Percentiles rank a stretch among this genome's conserved stretches.
Evolutionary conservation across 805 yeast genomes (phyloP).

Genomic region (Zygosaccharomyces pseudorouxii): DNA sequence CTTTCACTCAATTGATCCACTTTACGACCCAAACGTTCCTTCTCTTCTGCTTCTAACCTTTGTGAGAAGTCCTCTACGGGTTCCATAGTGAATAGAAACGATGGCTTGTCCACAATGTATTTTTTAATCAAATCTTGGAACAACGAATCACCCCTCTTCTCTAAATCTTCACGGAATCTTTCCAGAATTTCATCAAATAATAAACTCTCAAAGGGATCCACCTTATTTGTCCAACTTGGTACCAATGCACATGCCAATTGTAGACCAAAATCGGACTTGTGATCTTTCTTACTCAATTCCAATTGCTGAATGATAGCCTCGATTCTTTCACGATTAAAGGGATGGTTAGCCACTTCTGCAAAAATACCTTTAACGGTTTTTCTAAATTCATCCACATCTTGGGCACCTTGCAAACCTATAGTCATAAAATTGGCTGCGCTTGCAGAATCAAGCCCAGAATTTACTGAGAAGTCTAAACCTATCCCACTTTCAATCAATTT

Average conservation of each 20-base stretch:
- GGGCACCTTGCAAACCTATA: constrained; percentile 78
- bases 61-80: constrained; percentile 59
- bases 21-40: constrained; percentile 42
- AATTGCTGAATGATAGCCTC: constrained; percentile 85
- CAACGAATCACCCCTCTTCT: constrained; percentile 46
- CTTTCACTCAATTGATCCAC: constrained; percentile 43
- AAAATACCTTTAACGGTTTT: constrained; percentile 46
- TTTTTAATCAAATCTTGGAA: constrained; percentile 57
- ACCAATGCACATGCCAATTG: constrained; percentile 64
- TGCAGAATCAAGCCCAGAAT: constrained; percentile 80
- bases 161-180: constrained; percentile 59
- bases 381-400: constrained; percentile 45
- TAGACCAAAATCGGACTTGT: constrained; percentile 86
- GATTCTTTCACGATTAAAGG: constrained; percentile 57
- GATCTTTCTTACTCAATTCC: constrained; percentile 78
- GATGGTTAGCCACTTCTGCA: constrained; percentile 38
- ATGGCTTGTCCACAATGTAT: constrained; percentile 49
- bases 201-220: constrained; percentile 67
- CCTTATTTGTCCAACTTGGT: constrained; percentile 81
- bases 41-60: constrained; percentile 52
- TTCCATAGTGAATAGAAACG: constrained; percentile 68
- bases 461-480: constrained; percentile 82
- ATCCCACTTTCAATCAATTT: constrained; percentile 78
- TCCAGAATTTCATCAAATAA: constrained; percentile 58
- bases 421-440: constrained; percentile 76